These are phyloP conservation scores for Trametes polyzona DNA, from an alignment of 1,284 basidiomycete species.

Conservation along the genomic window DNA sequence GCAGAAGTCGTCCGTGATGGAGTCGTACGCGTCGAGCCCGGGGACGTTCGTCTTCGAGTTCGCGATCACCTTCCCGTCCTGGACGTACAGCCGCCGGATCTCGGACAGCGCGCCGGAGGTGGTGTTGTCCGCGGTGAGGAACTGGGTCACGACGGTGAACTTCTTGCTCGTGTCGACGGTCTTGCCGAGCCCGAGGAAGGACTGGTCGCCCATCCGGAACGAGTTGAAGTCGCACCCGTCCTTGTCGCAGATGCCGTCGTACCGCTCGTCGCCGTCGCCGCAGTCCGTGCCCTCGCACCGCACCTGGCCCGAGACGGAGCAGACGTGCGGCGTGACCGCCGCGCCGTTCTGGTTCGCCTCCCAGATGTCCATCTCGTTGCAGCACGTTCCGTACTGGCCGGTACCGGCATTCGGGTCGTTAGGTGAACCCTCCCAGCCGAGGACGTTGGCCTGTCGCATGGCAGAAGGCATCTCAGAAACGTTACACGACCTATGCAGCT, in stretches of 20 bases:
- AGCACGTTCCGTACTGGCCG: constrained; percentile 52
- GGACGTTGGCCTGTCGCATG: constrained; percentile 45
- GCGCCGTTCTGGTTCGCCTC: constrained; percentile 54
- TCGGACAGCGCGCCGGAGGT: constrained; percentile 48
- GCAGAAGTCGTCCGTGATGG: constrained; percentile 45
- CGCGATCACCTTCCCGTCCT: constrained; percentile 53
- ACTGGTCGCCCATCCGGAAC: constrained; percentile 52
- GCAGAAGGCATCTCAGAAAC: constrained; percentile 9
- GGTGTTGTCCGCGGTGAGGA: constrained; percentile 52
- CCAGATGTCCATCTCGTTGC: constrained; percentile 62
- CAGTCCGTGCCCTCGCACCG: constrained; percentile 46
- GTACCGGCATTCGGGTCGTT: constrained; percentile 49
- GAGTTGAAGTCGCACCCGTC: constrained; percentile 63
- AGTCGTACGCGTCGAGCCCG: constrained; percentile 42
- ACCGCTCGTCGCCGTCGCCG: constrained; percentile 41
- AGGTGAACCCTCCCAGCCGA: constrained; percentile 44
- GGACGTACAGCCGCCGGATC: constrained; percentile 58
- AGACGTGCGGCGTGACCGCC: constrained; percentile 53
- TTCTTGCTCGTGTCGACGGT: constrained; percentile 51
- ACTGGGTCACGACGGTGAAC: constrained; percentile 52
- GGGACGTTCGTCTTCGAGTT: constrained; percentile 51
- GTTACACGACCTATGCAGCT: neutral
- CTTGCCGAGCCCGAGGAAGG: constrained; percentile 50
- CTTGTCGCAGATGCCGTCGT: constrained; percentile 51
- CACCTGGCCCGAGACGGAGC: constrained; percentile 44